Base-by-base conservation (phyloP, 768 basidiomycete species). In the Tricholoma matsutake region DNA sequence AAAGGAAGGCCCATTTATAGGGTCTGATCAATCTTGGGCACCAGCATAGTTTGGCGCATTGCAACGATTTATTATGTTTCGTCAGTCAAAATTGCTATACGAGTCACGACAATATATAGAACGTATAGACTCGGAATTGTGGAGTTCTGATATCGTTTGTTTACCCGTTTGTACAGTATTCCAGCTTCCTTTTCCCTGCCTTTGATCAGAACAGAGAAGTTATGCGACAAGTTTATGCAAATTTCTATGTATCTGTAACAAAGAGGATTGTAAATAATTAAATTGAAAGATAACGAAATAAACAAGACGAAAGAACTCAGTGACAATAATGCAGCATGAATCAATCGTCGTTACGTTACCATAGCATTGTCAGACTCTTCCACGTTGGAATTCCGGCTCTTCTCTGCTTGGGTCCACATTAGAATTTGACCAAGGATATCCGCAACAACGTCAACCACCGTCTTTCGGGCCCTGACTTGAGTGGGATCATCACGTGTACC, bases 1-100 rank as follows among this genome's bases (percentile, higher is more conserved):
- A 72, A 81, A 37, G 86, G 87, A 59, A 77, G 83, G 56, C 82
- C 81, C 22, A 73, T 86, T 56, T 80, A 82, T 70, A 75, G 81
- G 54, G 74, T 82, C 51, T 82, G 64, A 77, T 6, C 14, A 10
- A n/a, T 4, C 29, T 53, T 32, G 29, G 16, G n/a, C 14, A n/a
- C 51, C 14, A 29, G 28, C 51, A 14, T 4, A 16, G 51, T 29
- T 31, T 4, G 31, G 51, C 8, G 22, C 22, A 25, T 25, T 25
- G 22, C 22, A 25, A 25, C 22, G 22, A 25, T 25, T 25, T 25
- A n/a, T n/a, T 25, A 25, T 25, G 22, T 25, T 25, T 25, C 47
- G 47, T 49, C 13, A 28, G 47, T 28, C 29, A n/a, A 31, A 32
- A 53, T 32, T 18, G n/a, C 8, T n/a, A n/a, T 52, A 52, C 29